Evolutionary conservation across 2,329 filamentous ascomycete species (phyloP), one percentile per base, ranked within the genome.

Genomic region (Acrodontium crateriforme): DNA sequence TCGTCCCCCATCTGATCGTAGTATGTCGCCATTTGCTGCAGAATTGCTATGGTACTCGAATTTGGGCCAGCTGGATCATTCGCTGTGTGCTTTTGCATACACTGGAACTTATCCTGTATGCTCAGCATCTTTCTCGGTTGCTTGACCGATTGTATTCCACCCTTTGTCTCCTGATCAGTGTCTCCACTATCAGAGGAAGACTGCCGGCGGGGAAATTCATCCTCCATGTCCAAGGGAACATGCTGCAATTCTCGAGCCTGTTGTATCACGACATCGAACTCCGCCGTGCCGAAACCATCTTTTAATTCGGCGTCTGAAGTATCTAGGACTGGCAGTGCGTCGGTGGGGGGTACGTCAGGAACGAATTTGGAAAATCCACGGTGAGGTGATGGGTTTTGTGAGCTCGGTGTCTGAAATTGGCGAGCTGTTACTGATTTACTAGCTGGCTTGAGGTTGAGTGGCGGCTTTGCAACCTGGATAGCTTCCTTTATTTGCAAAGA

Each of bases 11-110:
- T 71, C 5, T 74, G 65, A 4, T 67, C 68, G 50, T 93, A 92
- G 51, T 87, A 78, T 29, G 75, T 67, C 22, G 71, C 67, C 80
- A 94, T 84, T 39, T 78, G 64, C 42, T 83, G 70, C 4, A 94
- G 60, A 2, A 89, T 61, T 25, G 78, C 67, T 27, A 93, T 84
- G 0, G 80, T 91, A 9, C 67, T 60, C 2, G 62, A 59, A 47
- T 94, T 95, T 0, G 82, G 80, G 39, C 78, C 81, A 9, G 58
- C 48, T 7, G 36, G 30, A 9, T 55, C 48, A 5, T 52, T 50
- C 4, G 56, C 56, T 27, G 62, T 62, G 31, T 66, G 58, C 34
- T 65, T 65, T 24, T 71, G 58, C 69, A 75, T 74, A 44, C 71
- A 76, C 17, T 63, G 56, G 35, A 71, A 74, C 3, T 50, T 59